Percentiles rank a stretch among this genome's conserved stretches.
These are phyloP conservation scores for Mucor lusitanicus DNA, from an alignment of 371 early-diverging fungal species.

Conservation along the genomic window DNA sequence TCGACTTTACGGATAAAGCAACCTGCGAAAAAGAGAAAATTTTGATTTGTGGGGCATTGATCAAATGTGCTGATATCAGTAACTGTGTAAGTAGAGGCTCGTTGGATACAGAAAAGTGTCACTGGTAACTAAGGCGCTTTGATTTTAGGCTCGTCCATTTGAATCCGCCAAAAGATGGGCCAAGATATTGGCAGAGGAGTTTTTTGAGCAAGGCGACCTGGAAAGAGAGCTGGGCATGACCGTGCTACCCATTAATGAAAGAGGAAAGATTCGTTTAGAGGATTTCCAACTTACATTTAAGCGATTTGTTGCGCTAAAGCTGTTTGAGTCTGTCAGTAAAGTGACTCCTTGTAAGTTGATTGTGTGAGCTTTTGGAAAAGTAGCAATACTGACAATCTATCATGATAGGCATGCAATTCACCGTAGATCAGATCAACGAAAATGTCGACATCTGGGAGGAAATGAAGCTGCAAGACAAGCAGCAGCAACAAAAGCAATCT, in stretches of 20 bases:
- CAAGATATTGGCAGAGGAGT: conserved; percentile 61
- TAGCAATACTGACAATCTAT: not conserved
- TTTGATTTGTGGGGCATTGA: conserved; percentile 66
- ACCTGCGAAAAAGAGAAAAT: conserved; percentile 36
- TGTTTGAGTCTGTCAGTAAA: conserved; percentile 34
- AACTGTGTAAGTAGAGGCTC: conserved; percentile 58
- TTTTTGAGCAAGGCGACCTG: conserved; percentile 67
- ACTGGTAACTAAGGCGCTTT: not conserved
- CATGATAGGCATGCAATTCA: conserved; percentile 39
- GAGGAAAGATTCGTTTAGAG: conserved; percentile 39
- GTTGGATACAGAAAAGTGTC: not conserved
- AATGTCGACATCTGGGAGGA: conserved; percentile 39
- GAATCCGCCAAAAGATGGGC: conserved; percentile 64
- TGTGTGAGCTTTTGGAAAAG: not conserved
- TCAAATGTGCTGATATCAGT: conserved; percentile 88
- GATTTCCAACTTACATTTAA: conserved; percentile 47
- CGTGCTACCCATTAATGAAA: conserved; percentile 42
- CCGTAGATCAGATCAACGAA: conserved; percentile 36
- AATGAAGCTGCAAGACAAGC: conserved; percentile 7
- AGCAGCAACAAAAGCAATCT: not conserved
- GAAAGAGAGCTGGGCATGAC: conserved; percentile 63
- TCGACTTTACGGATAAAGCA: conserved; percentile 25
- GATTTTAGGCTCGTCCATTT: conserved; percentile 57
- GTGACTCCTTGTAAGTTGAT: conserved; percentile 35
- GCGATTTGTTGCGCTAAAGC: conserved; percentile 38